Conservation (phyloP, 768 basidiomycete genomes). For the Pisolithus albus region DNA sequence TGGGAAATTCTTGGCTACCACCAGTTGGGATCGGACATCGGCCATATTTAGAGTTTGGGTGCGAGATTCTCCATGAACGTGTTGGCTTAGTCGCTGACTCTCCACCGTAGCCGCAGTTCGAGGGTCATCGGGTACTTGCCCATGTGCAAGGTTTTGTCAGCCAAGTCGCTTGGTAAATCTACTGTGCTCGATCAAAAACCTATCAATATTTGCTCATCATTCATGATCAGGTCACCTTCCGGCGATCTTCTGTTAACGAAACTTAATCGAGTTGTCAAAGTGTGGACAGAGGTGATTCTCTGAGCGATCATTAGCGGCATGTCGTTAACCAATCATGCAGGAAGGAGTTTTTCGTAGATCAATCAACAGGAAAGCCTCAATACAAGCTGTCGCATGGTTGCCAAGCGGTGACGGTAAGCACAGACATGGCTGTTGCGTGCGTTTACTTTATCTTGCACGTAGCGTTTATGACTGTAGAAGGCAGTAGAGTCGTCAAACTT, state of each 20-base stretch:
- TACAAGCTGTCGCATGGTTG: conserved; percentile 66
- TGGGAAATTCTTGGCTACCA: conserved; percentile 63
- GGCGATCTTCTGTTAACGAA: conserved; percentile 61
- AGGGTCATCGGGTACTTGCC: conserved; percentile 55
- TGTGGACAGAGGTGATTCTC: conserved; percentile 57
- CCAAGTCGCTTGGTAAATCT: conserved; percentile 62
- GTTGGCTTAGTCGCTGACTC: not conserved
- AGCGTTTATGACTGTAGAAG: conserved; percentile 72
- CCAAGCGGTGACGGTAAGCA: conserved; percentile 51
- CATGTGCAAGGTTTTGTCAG: conserved; percentile 69
- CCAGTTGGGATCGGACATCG: conserved; percentile 66
- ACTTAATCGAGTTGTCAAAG: conserved; percentile 55
- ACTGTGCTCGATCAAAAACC: not conserved
- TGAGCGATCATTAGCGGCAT: not conserved
- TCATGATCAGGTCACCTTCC: conserved; percentile 48
- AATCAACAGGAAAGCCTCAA: conserved; percentile 47
- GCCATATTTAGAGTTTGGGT: conserved; percentile 62
- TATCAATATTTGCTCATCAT: not conserved
- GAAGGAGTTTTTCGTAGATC: conserved; percentile 64
- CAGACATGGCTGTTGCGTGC: not conserved
- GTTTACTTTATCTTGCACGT: not conserved
- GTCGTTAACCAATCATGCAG: conserved; percentile 25
- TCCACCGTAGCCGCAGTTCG: conserved; percentile 43
- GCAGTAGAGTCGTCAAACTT: conserved; percentile 51
- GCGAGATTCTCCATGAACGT: conserved; percentile 13